These are phyloP conservation scores for Naegleria lovaniensis DNA, from an alignment of 208 protist genomes.

Conservation along the genomic window DNA sequence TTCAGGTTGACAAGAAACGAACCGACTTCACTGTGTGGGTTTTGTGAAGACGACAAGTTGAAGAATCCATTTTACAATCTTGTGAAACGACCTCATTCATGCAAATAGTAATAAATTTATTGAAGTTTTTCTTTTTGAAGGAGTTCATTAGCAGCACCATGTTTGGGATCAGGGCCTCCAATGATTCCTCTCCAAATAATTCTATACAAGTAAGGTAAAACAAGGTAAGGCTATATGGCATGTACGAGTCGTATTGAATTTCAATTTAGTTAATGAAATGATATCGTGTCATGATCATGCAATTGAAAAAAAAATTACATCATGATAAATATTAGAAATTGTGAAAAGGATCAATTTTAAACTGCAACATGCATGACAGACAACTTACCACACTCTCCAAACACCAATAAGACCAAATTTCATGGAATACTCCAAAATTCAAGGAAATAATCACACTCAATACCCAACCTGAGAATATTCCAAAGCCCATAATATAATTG, in stretches of 20 bases:
- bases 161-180: background rate
- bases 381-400: background rate
- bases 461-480: background rate
- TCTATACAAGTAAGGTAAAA: background rate
- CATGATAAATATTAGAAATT: background rate
- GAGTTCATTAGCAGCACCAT: background rate
- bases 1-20: too few species aligned
- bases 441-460: background rate
- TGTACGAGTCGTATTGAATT: too few species aligned
- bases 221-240: background rate
- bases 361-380: too few species aligned
- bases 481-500: background rate
- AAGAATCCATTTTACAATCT: too few species aligned
- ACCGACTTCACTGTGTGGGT: too few species aligned
- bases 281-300: too few species aligned
- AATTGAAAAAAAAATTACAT: background rate
- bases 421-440: background rate
- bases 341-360: too few species aligned
- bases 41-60: too few species aligned
- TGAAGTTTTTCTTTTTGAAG: too few species aligned
- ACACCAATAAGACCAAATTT: slow-evolving; percentile 11
- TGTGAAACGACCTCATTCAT: too few species aligned
- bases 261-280: too few species aligned
- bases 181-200: background rate
- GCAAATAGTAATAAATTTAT: too few species aligned